Evolutionary conservation across 2,329 filamentous ascomycete genomes (phyloP).

Genomic region (Metarhizium sp.): DNA sequence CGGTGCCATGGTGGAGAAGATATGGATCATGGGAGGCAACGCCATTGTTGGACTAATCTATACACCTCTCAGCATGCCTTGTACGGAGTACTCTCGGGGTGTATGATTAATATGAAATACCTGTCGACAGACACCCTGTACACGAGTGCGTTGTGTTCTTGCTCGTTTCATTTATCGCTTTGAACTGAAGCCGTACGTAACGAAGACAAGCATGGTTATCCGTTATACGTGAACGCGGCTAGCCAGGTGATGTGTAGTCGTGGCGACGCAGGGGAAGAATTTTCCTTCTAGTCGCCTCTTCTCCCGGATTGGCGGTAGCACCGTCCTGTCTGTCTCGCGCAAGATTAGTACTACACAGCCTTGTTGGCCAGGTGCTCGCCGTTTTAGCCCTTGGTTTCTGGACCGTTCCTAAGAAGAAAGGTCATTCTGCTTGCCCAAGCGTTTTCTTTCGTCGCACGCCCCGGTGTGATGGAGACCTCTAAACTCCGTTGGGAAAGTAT

Average conservation of each 20-base stretch:
- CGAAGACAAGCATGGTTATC: neutral
- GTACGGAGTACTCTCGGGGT: neutral
- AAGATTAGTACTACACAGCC: neutral
- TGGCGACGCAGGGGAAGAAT: neutral
- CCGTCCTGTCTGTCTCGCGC: neutral
- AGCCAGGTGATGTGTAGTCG: neutral
- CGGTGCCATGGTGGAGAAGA: slow-evolving; percentile 8
- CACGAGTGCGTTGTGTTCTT: too few species aligned
- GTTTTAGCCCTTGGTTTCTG: neutral
- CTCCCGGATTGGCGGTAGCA: neutral
- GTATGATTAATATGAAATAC: slow-evolving; percentile 1
- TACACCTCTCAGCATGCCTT: slow-evolving; percentile 1
- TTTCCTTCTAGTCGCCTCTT: neutral
- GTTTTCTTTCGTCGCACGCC: slow-evolving; percentile 2
- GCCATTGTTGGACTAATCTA: slow-evolving; percentile 3
- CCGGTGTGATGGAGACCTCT: neutral
- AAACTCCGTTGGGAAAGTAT: slow-evolving; percentile 5
- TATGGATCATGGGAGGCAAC: slow-evolving; percentile 8
- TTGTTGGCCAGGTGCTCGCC: neutral
- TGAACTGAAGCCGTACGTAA: neutral
- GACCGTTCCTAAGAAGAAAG: neutral
- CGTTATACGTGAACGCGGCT: neutral
- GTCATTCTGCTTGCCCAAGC: neutral
- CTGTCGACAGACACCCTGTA: too few species aligned
- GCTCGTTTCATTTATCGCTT: too few species aligned